A percentile compares a stretch with the other conserved stretches of the same genome.
These are phyloP conservation scores for Hemisphaericaspora nanyangensis DNA, from an alignment of 805 yeast genomes.

Conservation along the genomic window DNA sequence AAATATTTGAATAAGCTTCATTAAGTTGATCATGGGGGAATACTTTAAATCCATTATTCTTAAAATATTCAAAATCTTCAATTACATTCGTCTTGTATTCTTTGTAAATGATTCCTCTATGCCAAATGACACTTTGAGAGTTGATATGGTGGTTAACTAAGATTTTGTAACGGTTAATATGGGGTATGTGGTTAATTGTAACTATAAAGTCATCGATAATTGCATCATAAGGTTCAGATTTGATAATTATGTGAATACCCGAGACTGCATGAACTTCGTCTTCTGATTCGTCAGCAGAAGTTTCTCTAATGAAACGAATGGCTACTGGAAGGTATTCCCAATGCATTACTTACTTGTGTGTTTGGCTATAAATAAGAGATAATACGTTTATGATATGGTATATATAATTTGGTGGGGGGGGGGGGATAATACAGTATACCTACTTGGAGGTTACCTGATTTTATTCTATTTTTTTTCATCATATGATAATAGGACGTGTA, in stretches of 20 bases:
- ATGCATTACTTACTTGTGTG: no score
- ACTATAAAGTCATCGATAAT: constrained; percentile 9
- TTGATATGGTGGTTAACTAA: constrained; percentile 1
- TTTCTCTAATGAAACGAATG: constrained; percentile 12
- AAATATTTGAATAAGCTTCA: not conserved
- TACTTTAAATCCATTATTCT: constrained; percentile 14
- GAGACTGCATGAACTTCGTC: constrained; percentile 14
- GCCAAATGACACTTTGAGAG: constrained; percentile 9
- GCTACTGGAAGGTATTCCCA: constrained; percentile 18
- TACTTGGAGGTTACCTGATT: no score
- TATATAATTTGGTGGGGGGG: no score
- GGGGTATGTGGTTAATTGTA: constrained; percentile 10
- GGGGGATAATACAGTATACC: no score
- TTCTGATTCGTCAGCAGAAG: not conserved
- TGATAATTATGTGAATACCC: constrained; percentile 15
- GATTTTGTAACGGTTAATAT: constrained; percentile 1
- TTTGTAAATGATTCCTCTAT: constrained; percentile 1
- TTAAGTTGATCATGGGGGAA: constrained; percentile 13
- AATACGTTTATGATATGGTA: no score
- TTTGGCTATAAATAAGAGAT: no score
- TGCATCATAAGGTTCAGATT: constrained; percentile 2
- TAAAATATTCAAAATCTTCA: constrained; percentile 11
- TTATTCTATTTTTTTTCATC: no score
- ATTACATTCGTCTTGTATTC: not conserved
- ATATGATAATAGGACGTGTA: no score